Evolutionary conservation across 768 basidiomycete species (phyloP).

Genomic region (Tulasnella sp.): DNA sequence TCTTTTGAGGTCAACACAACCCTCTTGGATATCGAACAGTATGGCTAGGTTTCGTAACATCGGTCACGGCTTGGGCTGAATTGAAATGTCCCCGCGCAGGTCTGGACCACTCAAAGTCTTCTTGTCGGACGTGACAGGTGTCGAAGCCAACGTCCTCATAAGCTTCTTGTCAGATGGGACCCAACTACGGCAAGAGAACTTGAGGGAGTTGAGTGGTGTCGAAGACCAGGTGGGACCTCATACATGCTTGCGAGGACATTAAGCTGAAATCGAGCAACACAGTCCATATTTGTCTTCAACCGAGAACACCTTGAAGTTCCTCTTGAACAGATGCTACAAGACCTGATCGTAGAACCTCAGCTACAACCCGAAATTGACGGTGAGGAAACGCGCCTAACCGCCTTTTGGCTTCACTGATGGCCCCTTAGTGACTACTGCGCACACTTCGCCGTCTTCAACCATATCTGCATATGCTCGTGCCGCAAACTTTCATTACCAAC

Average conservation of each 20-base stretch:
- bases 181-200: constrained; percentile 54
- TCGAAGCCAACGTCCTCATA: constrained; percentile 55
- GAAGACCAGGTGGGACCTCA: constrained; percentile 68
- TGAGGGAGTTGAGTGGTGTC: constrained; percentile 61
- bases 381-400: constrained; percentile 21
- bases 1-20: neutral
- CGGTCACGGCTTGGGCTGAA: neutral
- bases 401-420: neutral
- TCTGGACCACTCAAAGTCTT: constrained; percentile 43
- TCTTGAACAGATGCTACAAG: constrained; percentile 49
- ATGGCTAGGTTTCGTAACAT: neutral
- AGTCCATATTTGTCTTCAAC: constrained; percentile 77
- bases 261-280: neutral
- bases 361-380: constrained; percentile 65
- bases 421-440: neutral
- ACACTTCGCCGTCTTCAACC: constrained; percentile 33
- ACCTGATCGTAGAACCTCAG: constrained; percentile 46
- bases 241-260: neutral
- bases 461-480: constrained; percentile 54
- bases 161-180: constrained; percentile 73
- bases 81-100: neutral
- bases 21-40: constrained; percentile 11
- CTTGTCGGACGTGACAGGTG: constrained; percentile 55
- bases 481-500: constrained; percentile 19
- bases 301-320: constrained; percentile 64